A percentile compares a stretch with the other conserved stretches of the same genome.
phyloP scores from a whole-genome alignment of 148 eudicot genomes.

The Camellia granthamiana region DNA sequence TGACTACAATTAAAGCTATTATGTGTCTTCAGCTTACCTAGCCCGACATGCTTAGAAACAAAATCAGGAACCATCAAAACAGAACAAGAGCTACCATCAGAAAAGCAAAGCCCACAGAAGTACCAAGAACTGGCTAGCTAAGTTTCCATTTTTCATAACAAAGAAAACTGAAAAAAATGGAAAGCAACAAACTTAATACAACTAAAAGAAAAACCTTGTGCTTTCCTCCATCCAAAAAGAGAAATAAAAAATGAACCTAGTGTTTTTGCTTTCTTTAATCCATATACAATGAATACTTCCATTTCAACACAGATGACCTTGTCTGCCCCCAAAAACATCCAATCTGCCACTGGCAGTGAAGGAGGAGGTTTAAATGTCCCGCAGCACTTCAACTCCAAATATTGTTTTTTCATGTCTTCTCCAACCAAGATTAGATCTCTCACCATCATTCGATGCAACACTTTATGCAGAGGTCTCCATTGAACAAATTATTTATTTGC shows the following conservation, averaged over 20 bases:
- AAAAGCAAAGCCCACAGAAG: not conserved
- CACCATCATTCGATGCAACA: not conserved
- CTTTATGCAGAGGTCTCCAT: not conserved
- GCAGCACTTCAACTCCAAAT: not conserved
- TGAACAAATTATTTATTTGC: not conserved
- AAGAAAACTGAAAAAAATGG: not conserved
- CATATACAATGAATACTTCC: not conserved
- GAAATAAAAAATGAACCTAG: not conserved
- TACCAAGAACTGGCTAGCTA: not conserved
- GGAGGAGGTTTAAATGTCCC: not conserved
- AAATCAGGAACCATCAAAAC: not conserved
- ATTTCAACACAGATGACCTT: not conserved
- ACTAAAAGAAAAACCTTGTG: not conserved
- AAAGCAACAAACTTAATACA: not conserved
- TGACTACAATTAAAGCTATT: not conserved
- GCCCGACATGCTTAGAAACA: not conserved
- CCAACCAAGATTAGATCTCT: constrained; percentile 1
- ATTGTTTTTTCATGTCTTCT: not conserved
- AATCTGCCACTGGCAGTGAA: not conserved
- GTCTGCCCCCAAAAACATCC: not conserved
- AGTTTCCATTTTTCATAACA: not conserved
- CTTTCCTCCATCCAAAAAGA: not conserved
- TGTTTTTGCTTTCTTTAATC: not conserved
- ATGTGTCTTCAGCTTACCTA: not conserved
- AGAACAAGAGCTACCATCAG: not conserved